Evolutionary conservation across 1,139 yeast species (phyloP), one percentile per base, ranked within the genome.

Genomic region (Protomyces arabidopsidicola): DNA sequence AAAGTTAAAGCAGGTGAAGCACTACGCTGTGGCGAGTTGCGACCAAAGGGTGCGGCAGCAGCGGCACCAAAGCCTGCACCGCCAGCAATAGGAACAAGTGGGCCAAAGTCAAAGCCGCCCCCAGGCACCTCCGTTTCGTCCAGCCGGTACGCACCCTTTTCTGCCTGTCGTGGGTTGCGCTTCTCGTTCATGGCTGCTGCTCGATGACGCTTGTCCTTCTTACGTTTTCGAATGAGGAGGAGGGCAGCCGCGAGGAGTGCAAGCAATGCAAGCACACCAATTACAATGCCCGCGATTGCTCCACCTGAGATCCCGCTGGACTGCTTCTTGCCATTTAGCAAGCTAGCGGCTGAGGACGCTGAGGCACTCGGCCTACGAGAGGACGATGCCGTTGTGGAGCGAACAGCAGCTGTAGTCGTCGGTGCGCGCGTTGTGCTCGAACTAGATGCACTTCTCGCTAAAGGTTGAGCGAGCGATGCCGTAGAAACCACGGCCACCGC

Each of bases 41-140:
- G 48, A 10, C 48, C 48, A 42, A 42, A 42, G 16, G 48, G 22
- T 5, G 22, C 48, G 16, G 48, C 48, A n/a, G 48, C 20, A 3
- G 48, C 48, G 36, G 55, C 55, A 24, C 52, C 55, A 24, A 48
- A 36, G 20, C 45, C 22, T 1, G 60, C 45, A 38, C 34, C 39
- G 5, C 50, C 42, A 14, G 53, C 56, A 18, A 42, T 45, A 12
- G 56, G 56, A 5, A 53, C 50, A 2, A 58, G 56, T n/a, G 42
- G 34, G 36, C 62, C 62, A 52, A 58, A 58, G 62, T 58, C 56
- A 42, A 58, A 58, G 22, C 62, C 62, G 20, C 35, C 34, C 34
- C 52, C 55, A 2, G 24, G 56, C 35, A 58, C 53, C 35, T 58
- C 62, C 4, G 52, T 20, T 22, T 52, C 62, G 16, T 52, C 53